Base-by-base conservation (phyloP, 306 rosid species). In the Vigna trinervia region DNA sequence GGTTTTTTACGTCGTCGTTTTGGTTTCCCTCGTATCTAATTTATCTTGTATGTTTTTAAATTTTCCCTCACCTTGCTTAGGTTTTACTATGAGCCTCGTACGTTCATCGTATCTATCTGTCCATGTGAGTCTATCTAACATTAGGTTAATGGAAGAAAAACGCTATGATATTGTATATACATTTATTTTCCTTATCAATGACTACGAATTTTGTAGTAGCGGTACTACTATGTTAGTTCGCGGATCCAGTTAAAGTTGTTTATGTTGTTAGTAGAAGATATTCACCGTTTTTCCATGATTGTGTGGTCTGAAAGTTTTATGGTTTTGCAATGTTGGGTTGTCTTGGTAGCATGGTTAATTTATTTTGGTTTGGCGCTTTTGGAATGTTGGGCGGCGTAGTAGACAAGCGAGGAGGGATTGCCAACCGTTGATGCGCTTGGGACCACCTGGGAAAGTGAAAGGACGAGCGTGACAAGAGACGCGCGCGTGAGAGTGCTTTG, bases 371-470 rank as follows among this genome's bases (percentile, higher is more conserved):
- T 11, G 41, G 26, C 2, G 30, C 26, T 57, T 71, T 71, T 22
- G 54, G 85, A 70, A 47, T 77, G 80, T 66, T 83, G 77, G 83
- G 83, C 66, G 80, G 73, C 71, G 69, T 43, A 46, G 80, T 30
- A 68, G 59, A 57, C 71, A 77, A 12, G 64, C 78, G 70, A 54
- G 38, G 74, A 66, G 48, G 19, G 68, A 61, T 62, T 66, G 56
- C 66, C 20, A 68, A 30, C 72, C 70, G 74, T 83, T 82, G 83
- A 68, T 73, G 71, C 10, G 22, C 14, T 66, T 14, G 69, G 74
- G 74, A 60, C 72, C 61, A 68, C 72, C 10, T 7, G 3, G 2
- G 75, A 36, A 12, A 64, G 32, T 20, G 38, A 17, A 32, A 20
- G 43, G 32, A 20, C 10, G 67, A 13, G 62, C 17, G 46, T 51